These are phyloP conservation scores for Cyclocybe cylindracea DNA, from an alignment of 768 basidiomycete species.

Conservation along the genomic window DNA sequence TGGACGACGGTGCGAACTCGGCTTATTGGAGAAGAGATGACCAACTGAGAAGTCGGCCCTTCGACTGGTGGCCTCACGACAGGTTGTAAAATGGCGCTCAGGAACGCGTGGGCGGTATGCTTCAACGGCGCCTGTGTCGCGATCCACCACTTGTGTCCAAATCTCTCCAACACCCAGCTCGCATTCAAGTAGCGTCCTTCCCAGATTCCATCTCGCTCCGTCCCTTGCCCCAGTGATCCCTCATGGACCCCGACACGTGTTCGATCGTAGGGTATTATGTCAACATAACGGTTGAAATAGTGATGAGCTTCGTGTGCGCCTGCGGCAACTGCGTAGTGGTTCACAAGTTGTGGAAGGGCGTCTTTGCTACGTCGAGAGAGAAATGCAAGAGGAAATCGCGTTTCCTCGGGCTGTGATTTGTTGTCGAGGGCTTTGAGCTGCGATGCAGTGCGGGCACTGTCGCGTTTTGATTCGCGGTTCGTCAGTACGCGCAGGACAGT, in stretches of 20 bases:
- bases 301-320: conserved; percentile 46
- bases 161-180: conserved; percentile 79
- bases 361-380: background rate
- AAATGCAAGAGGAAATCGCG: background rate
- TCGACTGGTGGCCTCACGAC: conserved; percentile 33
- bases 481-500: conserved; percentile 33
- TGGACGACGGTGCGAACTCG: conserved; percentile 79
- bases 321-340: conserved; percentile 59
- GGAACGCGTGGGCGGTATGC: conserved; percentile 71
- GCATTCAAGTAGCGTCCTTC: conserved; percentile 74
- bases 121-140: conserved; percentile 82
- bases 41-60: conserved; percentile 8
- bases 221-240: conserved; percentile 11
- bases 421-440: conserved; percentile 8
- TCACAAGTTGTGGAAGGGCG: conserved; percentile 19
- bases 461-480: conserved; percentile 36
- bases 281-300: conserved; percentile 65
- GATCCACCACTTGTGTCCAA: conserved; percentile 80
- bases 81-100: conserved; percentile 65
- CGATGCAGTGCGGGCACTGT: conserved; percentile 28
- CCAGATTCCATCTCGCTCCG: conserved; percentile 3
- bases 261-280: conserved; percentile 81
- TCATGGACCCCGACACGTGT: conserved; percentile 64
- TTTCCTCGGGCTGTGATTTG: background rate
- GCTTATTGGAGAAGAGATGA: conserved; percentile 25